Conservation (phyloP, 495 filamentous ascomycete genomes). For the Wilcoxina mikolae region DNA sequence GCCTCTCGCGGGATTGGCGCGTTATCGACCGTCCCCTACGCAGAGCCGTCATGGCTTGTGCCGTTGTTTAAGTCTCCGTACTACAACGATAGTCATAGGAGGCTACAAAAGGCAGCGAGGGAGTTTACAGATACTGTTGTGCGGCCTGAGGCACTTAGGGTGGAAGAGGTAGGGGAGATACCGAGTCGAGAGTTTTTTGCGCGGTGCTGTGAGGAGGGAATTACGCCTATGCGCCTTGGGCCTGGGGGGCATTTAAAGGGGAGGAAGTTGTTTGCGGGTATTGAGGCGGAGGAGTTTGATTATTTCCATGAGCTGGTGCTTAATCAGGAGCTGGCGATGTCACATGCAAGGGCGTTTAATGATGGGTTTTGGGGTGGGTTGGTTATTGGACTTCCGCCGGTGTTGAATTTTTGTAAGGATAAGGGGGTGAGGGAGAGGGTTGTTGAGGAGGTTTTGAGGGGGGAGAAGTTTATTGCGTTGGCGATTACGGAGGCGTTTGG, state of each 20-base stretch:
- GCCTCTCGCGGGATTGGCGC: constrained; percentile 55
- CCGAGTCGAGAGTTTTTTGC: constrained; percentile 67
- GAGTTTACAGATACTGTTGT: constrained; percentile 58
- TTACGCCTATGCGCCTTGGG: constrained; percentile 70
- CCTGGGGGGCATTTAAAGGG: constrained; percentile 72
- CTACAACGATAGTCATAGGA: constrained; percentile 61
- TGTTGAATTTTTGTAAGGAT: constrained; percentile 64
- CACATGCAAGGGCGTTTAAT: constrained; percentile 52
- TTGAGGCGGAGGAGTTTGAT: constrained; percentile 66
- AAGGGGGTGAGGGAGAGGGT: constrained; percentile 49
- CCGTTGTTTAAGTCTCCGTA: constrained; percentile 70
- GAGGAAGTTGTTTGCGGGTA: constrained; percentile 50
- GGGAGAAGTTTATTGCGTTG: constrained; percentile 75
- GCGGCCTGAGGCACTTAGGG: constrained; percentile 60
- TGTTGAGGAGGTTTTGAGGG: constrained; percentile 56
- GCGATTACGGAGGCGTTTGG: constrained; percentile 86
- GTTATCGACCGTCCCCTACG: constrained; percentile 49
- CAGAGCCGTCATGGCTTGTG: constrained; percentile 53
- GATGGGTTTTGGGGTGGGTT: constrained; percentile 54
- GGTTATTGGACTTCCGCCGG: constrained; percentile 67
- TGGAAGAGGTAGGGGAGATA: constrained; percentile 58
- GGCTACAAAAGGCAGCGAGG: constrained; percentile 55
- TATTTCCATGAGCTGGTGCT: constrained; percentile 75
- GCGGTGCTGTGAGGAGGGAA: constrained; percentile 46
- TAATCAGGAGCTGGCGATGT: constrained; percentile 51